phyloP scores from a whole-genome alignment of 164 flowering plant species.

The Nymphaea thermarum region DNA sequence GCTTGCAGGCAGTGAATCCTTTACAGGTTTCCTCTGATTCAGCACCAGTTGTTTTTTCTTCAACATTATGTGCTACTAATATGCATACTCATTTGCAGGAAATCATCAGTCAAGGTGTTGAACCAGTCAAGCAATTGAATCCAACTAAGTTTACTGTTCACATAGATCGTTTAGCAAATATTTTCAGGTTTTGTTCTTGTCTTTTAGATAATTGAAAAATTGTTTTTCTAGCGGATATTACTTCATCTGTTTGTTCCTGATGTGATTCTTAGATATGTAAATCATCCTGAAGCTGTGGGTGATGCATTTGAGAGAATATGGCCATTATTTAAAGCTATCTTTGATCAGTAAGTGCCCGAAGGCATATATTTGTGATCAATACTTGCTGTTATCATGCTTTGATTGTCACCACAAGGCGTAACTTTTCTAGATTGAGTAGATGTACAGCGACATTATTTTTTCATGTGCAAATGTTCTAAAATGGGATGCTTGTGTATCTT shows the following conservation, averaged over 20 bases:
- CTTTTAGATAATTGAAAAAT: background rate
- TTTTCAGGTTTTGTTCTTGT: conserved; percentile 48
- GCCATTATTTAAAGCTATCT: conserved; percentile 88
- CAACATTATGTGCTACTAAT: background rate
- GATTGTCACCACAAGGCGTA: too few species aligned
- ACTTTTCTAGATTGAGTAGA: too few species aligned
- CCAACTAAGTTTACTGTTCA: conserved; percentile 86
- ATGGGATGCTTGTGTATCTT: too few species aligned
- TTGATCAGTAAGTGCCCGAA: conserved; percentile 59
- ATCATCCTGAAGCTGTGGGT: conserved; percentile 96
- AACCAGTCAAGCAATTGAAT: conserved; percentile 44
- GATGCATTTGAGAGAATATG: conserved; percentile 91
- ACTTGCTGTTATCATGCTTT: background rate
- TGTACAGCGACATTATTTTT: too few species aligned
- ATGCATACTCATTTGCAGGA: conserved; percentile 38
- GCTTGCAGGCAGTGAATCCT: conserved; percentile 72
- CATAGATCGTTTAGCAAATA: conserved; percentile 84
- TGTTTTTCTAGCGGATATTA: background rate
- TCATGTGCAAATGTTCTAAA: too few species aligned
- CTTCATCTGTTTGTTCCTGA: background rate
- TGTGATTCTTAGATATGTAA: conserved; percentile 54
- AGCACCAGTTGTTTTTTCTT: background rate
- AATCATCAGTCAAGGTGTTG: conserved; percentile 64
- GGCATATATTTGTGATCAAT: background rate
- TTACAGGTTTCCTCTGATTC: conserved; percentile 50